phyloP scores from a whole-genome alignment of 2,329 filamentous ascomycete species.

The Leptographium radiaticola region DNA sequence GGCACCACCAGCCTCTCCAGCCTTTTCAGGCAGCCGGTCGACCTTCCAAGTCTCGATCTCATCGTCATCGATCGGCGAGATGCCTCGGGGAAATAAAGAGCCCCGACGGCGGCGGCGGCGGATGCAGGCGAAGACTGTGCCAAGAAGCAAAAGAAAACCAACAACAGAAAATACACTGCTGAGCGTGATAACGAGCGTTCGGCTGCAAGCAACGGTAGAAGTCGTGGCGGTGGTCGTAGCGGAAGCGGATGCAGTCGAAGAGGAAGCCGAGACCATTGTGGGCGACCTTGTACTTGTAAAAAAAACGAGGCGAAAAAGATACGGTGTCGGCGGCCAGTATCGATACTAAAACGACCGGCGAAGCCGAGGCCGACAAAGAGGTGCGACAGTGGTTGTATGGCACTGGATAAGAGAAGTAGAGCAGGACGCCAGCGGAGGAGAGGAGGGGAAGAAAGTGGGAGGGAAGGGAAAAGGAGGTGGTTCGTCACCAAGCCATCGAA shows the following conservation, averaged over 20 bases:
- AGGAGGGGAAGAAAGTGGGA: background rate
- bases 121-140: slow-evolving; percentile 19
- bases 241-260: background rate
- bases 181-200: slow-evolving; percentile 35
- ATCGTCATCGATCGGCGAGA: slow-evolving; percentile 50
- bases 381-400: background rate
- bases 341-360: background rate
- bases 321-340: no score
- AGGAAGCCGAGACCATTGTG: background rate
- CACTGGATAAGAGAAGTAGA: background rate
- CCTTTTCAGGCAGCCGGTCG: slow-evolving; percentile 20
- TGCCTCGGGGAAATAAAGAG: slow-evolving; percentile 38
- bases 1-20: background rate
- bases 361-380: background rate
- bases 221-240: background rate
- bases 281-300: no score
- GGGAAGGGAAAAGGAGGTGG: background rate
- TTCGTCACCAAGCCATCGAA: background rate
- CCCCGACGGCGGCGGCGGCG: slow-evolving; percentile 23
- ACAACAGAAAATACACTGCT: slow-evolving; percentile 36
- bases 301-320: no score
- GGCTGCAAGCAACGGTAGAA: slow-evolving; percentile 7
- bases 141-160: slow-evolving; percentile 26
- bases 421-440: background rate
- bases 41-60: slow-evolving; percentile 53